Conservation (phyloP, 208 protist genomes). For the Wallacemonas rigidus region DNA sequence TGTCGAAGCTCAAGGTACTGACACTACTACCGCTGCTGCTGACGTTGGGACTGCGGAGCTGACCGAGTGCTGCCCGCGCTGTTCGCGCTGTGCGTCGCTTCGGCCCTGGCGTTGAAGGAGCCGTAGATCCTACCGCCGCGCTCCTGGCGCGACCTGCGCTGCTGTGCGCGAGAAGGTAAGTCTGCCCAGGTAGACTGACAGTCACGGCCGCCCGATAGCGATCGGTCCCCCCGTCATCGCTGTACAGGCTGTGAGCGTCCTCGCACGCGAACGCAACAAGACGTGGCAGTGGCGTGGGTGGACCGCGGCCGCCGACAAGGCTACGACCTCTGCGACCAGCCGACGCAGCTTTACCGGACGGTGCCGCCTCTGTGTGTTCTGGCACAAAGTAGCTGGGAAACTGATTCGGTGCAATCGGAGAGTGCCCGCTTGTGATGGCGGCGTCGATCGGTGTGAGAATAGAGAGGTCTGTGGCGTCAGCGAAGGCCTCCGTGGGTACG, state of each 20-base stretch:
- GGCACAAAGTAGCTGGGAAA: neutral
- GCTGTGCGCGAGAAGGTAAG: slow-evolving; percentile 17
- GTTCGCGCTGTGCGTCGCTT: no score
- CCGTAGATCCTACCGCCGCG: no score
- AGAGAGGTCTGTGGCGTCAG: neutral
- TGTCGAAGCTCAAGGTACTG: neutral
- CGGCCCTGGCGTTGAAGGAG: no score
- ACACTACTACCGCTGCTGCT: slow-evolving; percentile 6
- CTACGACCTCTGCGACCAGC: neutral
- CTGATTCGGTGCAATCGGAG: neutral
- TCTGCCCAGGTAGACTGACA: slow-evolving; percentile 36
- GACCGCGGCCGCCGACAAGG: neutral
- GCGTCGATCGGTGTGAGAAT: slow-evolving; percentile 6
- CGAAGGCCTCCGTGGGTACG: no score
- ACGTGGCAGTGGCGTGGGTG: neutral
- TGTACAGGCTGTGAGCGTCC: slow-evolving; percentile 17
- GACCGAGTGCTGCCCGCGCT: neutral
- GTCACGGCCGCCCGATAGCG: slow-evolving; percentile 29
- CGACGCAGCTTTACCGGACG: neutral
- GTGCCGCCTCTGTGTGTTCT: neutral
- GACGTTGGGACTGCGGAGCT: neutral
- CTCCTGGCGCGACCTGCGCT: no score
- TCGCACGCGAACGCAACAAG: slow-evolving; percentile 1
- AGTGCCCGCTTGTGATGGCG: neutral
- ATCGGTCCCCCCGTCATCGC: slow-evolving; percentile 16